Base-by-base conservation (phyloP, 1,139 yeast species). In the Pichia sp. region DNA sequence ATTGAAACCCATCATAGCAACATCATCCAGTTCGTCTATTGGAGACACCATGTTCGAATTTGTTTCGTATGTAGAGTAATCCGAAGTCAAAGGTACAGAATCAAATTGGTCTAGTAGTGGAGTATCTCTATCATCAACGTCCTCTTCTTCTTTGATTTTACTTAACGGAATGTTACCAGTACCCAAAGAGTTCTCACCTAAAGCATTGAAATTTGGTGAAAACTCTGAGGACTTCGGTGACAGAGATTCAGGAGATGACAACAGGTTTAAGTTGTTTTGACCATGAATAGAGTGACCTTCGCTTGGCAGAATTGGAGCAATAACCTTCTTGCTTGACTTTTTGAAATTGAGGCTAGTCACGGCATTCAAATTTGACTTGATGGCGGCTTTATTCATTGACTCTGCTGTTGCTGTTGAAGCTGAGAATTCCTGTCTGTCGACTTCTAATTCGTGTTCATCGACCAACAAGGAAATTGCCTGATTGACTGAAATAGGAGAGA, bases 401-500 rank as follows among this genome's bases (percentile, higher is more conserved):
- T 51, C 54, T 10, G 11, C 41, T 4, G 54, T 52, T 5, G 42
- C 45, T 11, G 52, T 52, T 6, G 48, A 48, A 8, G 53, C 51
- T 5, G 47, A 47, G 11, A 38, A 49, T 19, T 52, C 47, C 36
- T 49, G 44, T 36, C 52, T 49, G 26, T 55, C 58, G 13, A 36
- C 29, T 29, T 55, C 55, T 36, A 53, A 16, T 47, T 59, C 59
- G 36, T 52, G 40, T 31, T 75, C 67, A 45, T 69, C 68, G 40
- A 79, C 73, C 50, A 81, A 65, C 57, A 75, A 70, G 8, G 72
- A 64, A 10, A 81, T 79, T 15, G 80, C 77, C 57, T 75, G 73
- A 61, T 81, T 81, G 46, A 81, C 76, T n/a, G 82, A 79, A 23
- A 78, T 69, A 19, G 67, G 65, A 2, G 58, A 52, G 3, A 51